Base-by-base conservation (phyloP, 768 basidiomycete genomes). In the Calocybe gangraenosa region DNA sequence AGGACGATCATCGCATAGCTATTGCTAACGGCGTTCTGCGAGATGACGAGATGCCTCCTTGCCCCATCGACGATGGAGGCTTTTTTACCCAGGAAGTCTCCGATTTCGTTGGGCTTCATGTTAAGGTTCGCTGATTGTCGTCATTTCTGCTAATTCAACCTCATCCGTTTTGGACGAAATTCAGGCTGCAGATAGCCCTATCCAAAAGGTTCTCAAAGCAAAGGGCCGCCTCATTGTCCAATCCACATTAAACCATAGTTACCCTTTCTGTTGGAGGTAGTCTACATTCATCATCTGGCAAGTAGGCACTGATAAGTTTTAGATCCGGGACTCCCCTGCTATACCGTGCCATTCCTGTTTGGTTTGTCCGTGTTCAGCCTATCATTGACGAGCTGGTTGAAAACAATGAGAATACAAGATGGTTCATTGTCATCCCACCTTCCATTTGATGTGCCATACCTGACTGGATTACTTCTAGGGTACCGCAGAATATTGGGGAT, bases 251-350 rank as follows among this genome's bases (percentile, higher is more conserved):
- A 85, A 79, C 59, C 96, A 98, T 65, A 84, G 84, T 51, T 98
- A 99, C 60, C 96, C 96, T 9, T 96, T 84, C 76, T 99, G 96
- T 63, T 98, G 96, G 96, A 80, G 93, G 88, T 90, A 49, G 25
- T 60, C 55, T 40, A 14, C 2, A 7, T 20, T 3, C 39, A 10
- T 20, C 30, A n/a, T 9, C 32, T 28, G 9, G 9, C 11, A 11
- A n/a, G 31, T 11, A 20, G 13, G 14, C 2, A 38, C 44, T 10
- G 13, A 23, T 48, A n/a, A 15, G 23, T n/a, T 47, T 32, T 42
- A 94, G 93, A 60, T 98, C 96, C 15, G 84, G 85, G 10, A 97
- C 95, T 1, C 96, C 96, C 17, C 78, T 99, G 58, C 83, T 99
- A 51, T 94, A 99, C 67, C 89, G 92, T 40, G 92, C 93, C 37